phyloP scores from a whole-genome alignment of 2,329 filamentous ascomycete genomes.

The Pseudogymnoascus pannorum region DNA sequence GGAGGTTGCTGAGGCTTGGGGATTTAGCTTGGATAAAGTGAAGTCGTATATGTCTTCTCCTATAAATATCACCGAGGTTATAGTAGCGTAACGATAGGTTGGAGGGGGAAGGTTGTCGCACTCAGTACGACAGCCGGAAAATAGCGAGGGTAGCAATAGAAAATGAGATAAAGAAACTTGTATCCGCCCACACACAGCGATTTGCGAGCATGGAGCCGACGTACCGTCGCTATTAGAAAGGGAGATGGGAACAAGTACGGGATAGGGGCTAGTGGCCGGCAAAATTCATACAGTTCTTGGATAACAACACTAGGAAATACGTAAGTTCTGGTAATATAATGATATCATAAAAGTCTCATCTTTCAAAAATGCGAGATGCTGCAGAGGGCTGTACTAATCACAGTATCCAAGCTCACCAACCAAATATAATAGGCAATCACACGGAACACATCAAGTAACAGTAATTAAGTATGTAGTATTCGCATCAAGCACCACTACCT shows the following conservation, averaged over 20 bases:
- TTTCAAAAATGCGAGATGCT: too few species aligned
- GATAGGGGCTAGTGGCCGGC: not conserved
- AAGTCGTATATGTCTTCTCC: too few species aligned
- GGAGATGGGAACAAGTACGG: not conserved
- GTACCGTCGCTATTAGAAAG: not conserved
- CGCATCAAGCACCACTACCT: not conserved
- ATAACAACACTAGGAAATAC: not conserved
- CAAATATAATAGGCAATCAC: not conserved
- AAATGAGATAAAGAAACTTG: not conserved
- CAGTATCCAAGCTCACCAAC: too few species aligned
- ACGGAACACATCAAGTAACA: not conserved
- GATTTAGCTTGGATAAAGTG: not conserved
- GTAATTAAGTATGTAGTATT: constrained; percentile 5
- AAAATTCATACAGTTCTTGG: not conserved
- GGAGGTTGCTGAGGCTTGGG: not conserved
- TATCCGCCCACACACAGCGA: not conserved
- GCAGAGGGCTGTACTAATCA: too few species aligned
- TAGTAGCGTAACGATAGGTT: not conserved
- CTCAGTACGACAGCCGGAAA: not conserved
- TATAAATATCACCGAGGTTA: not conserved
- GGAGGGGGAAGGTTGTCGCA: too few species aligned
- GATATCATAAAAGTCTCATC: too few species aligned
- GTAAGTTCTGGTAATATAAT: not conserved
- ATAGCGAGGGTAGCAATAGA: not conserved
- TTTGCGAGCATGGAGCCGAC: not conserved